Evolutionary conservation across 2,329 filamentous ascomycete genomes (phyloP), one percentile per base, ranked within the genome.

Genomic region (Aureobasidium sp.): DNA sequence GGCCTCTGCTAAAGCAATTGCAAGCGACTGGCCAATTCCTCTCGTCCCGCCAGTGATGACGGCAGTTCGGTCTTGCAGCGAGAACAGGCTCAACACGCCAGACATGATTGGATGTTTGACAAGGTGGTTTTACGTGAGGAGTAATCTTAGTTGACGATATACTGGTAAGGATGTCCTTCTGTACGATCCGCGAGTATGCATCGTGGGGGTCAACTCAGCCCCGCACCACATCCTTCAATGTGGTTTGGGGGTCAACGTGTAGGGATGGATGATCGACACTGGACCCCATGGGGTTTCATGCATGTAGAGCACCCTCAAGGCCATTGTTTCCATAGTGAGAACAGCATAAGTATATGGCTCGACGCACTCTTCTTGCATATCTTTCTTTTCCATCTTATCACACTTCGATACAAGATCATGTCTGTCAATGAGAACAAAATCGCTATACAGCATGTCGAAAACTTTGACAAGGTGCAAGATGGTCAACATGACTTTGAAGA

Each of bases 1-100:
- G 56, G 79, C 78, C 76, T 82, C 80, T 51, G 80, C 80, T 38
- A 82, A 71, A 31, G 79, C 79, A 15, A 81, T 65, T 27, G 79
- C 77, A 77, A 81, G 81, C 13, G 79, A 69, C 69, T 81, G 79
- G n/a, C 80, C 80, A 43, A 82, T 82, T 20, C 80, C 80, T 71
- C 80, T 71, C 1, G 80, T 82, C 0, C 78, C 80, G 40, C 80
- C 80, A 58, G 80, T 82, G 15, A 81, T 75, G 20, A 82, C 71
- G 20, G 79, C 80, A 2, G 77, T 80, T 65, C 81, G 78, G 40
- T 79, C 78, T 65, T 78, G 70, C 11, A 82, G 74, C 9, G 78
- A 81, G 68, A 81, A 82, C 20, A 82, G 75, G 65, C 83, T 74
- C 67, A 77, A 72, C 27, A 80, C 69, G 6, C 78, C 74, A 29